These are phyloP conservation scores for Mycena maculata DNA, from an alignment of 768 basidiomycete genomes.

Conservation along the genomic window DNA sequence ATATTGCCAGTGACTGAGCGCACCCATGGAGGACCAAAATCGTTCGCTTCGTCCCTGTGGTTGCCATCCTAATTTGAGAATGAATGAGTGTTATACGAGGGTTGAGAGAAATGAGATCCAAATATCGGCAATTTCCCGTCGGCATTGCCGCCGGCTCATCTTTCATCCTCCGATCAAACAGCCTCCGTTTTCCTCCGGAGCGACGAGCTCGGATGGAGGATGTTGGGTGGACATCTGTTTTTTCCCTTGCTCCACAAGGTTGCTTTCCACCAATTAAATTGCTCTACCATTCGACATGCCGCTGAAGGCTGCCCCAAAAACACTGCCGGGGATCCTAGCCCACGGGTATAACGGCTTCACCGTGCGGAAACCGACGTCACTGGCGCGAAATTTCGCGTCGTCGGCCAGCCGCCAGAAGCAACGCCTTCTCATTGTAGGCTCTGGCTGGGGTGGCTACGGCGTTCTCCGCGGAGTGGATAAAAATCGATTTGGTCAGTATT, in stretches of 20 bases:
- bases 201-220: too few relatives aligned
- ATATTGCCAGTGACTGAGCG: slow-evolving; percentile 6
- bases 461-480: slow-evolving; percentile 75
- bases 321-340: too few relatives aligned
- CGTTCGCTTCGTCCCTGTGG: slow-evolving; percentile 29
- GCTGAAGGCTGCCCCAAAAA: neutral
- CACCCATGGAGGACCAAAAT: slow-evolving; percentile 59
- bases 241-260: neutral
- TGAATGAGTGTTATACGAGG: too few relatives aligned
- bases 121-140: too few relatives aligned
- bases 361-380: neutral
- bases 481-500: slow-evolving; percentile 75
- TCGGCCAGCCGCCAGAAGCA: slow-evolving; percentile 51
- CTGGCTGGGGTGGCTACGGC: slow-evolving; percentile 85
- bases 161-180: too few relatives aligned
- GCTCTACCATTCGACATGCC: slow-evolving; percentile 2
- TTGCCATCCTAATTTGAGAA: neutral
- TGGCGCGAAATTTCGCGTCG: slow-evolving; percentile 51
- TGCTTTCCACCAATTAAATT: too few relatives aligned
- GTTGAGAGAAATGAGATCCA: too few relatives aligned
- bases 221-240: neutral
- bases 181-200: too few relatives aligned
- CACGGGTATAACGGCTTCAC: neutral
- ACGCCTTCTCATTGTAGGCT: slow-evolving; percentile 75
- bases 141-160: too few relatives aligned